These are phyloP conservation scores for Penicillium sp. DNA, from an alignment of 2,329 filamentous ascomycete species.

Conservation along the genomic window DNA sequence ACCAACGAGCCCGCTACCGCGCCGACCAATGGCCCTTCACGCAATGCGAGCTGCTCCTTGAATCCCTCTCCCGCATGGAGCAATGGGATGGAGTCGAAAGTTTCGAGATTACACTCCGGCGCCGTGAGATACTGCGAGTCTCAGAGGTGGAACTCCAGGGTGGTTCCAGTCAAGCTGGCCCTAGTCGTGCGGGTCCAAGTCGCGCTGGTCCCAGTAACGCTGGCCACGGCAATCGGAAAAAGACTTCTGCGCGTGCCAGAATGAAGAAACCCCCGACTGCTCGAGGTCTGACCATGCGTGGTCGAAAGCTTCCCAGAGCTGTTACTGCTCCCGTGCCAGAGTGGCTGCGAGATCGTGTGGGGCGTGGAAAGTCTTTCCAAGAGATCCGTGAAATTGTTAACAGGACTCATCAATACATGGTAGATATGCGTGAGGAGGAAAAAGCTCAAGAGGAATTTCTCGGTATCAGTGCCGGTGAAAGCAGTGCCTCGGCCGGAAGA, in stretches of 20 bases:
- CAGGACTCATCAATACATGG: constrained; percentile 25
- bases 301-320: constrained; percentile 29
- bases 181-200: background rate
- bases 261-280: background rate
- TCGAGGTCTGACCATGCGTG: background rate
- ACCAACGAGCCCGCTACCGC: constrained; percentile 74
- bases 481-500: background rate
- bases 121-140: constrained; percentile 42
- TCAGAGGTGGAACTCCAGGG: constrained; percentile 56
- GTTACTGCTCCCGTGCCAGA: constrained; percentile 32
- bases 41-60: constrained; percentile 65
- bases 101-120: constrained; percentile 55
- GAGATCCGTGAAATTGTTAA: constrained; percentile 31
- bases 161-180: background rate
- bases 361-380: constrained; percentile 28
- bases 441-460: background rate
- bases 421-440: constrained; percentile 4
- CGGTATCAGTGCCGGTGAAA: background rate
- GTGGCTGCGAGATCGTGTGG: constrained; percentile 31
- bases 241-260: background rate
- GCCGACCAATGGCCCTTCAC: constrained; percentile 58
- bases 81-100: constrained; percentile 61
- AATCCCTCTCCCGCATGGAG: constrained; percentile 64
- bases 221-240: background rate
- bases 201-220: background rate